phyloP scores from a whole-genome alignment of 441 rosid genomes.

The Erodium chrysanthum region DNA sequence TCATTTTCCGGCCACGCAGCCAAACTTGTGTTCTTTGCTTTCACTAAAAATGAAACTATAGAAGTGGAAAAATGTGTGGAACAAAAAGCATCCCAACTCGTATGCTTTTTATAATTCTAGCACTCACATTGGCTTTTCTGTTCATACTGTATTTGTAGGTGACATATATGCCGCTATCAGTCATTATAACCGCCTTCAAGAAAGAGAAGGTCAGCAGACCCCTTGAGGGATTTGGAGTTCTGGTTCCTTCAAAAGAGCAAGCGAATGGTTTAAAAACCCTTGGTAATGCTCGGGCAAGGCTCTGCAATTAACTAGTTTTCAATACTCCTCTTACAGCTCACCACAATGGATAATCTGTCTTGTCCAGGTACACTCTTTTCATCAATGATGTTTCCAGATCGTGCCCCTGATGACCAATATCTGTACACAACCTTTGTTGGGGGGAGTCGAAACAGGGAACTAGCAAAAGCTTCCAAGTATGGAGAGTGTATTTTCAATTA shows the following conservation, averaged over 20 bases:
- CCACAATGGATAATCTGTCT: constrained; percentile 11
- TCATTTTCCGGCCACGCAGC: neutral
- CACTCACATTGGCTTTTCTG: constrained; percentile 4
- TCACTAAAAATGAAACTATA: neutral
- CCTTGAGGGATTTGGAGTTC: constrained; percentile 92
- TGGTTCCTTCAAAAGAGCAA: constrained; percentile 80
- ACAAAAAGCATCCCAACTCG: constrained; percentile 2
- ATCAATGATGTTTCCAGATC: constrained; percentile 94
- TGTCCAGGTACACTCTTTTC: constrained; percentile 87
- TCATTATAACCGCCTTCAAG: constrained; percentile 68
- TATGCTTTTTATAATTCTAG: neutral
- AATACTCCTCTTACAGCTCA: neutral
- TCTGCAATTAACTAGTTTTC: constrained; percentile 8
- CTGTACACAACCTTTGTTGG: constrained; percentile 91
- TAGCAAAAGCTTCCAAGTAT: constrained; percentile 77
- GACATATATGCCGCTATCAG: constrained; percentile 67
- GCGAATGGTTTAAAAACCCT: constrained; percentile 76
- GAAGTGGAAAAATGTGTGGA: neutral
- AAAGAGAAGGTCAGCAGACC: constrained; percentile 82
- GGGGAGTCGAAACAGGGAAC: constrained; percentile 78
- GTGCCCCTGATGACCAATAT: constrained; percentile 54
- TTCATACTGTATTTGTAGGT: constrained; percentile 34
- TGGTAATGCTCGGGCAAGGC: constrained; percentile 37
- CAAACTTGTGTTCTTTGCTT: neutral
- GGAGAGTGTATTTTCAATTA: constrained; percentile 15